A percentile compares a stretch with the other conserved stretches of the same genome.
These are phyloP conservation scores for Stropharia rugosoannulata DNA, from an alignment of 768 basidiomycete species.

Conservation along the genomic window DNA sequence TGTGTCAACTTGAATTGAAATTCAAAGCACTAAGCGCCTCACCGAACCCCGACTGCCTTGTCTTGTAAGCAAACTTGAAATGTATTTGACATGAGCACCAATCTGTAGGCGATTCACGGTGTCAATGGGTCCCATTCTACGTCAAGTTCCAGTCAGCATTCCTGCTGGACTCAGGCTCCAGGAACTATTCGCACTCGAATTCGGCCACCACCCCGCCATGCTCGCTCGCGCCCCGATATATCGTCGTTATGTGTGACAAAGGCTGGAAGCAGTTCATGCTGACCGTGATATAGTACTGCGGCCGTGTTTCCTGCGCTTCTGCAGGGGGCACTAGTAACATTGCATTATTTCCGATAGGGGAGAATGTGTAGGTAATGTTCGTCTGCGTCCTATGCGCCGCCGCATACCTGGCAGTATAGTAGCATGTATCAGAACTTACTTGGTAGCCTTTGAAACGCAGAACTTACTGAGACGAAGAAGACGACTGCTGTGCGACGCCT, in stretches of 20 bases:
- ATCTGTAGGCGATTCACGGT: neutral
- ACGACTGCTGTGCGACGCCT: no score
- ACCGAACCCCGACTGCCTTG: neutral
- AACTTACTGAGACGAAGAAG: no score
- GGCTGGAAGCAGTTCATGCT: slow-evolving; percentile 35
- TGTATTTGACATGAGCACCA: neutral
- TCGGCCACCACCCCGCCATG: slow-evolving; percentile 29
- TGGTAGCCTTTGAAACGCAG: no score
- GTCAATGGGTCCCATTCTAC: slow-evolving; percentile 1
- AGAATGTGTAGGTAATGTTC: neutral
- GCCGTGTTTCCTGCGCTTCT: slow-evolving; percentile 7
- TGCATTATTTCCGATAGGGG: neutral
- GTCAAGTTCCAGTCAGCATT: no score
- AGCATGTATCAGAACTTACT: no score
- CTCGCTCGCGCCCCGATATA: slow-evolving; percentile 26
- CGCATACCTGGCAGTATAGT: neutral
- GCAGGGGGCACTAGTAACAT: slow-evolving; percentile 2
- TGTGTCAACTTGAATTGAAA: neutral
- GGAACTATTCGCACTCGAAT: slow-evolving; percentile 29
- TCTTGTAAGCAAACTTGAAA: neutral
- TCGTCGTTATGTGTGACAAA: slow-evolving; percentile 31
- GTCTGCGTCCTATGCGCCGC: neutral
- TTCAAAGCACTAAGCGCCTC: neutral
- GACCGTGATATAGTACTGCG: slow-evolving; percentile 31
- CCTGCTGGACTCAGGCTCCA: neutral